Evolutionary conservation across 495 filamentous ascomycete genomes (phyloP), one percentile per base, ranked within the genome.

Genomic region (Filosporella fistucella): DNA sequence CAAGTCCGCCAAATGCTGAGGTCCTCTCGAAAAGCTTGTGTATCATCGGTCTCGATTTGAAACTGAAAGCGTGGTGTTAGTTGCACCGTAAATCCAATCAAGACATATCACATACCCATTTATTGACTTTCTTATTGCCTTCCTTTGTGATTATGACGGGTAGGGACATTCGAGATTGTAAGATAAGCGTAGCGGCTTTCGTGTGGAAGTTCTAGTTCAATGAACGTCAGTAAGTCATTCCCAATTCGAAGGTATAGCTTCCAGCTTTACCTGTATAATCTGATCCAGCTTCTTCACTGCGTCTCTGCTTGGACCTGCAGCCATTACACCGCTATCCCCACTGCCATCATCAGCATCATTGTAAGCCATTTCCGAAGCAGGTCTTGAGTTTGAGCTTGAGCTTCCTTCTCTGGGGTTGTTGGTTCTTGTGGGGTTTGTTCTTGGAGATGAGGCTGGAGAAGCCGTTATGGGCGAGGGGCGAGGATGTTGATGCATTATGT

Each of bases 41-140:
- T 91, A 45, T 98, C 93, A 53, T 96, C 89, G 36, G 95, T 74
- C 40, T 96, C 88, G 52, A 96, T 78, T 61, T 95, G 93, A 67
- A 96, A 98, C 93, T 97, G 47, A n/a, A n/a, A n/a, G n/a, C n/a
- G n/a, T n/a, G n/a, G n/a, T n/a, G n/a, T n/a, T n/a, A n/a, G n/a
- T n/a, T n/a, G n/a, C n/a, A n/a, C n/a, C n/a, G n/a, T n/a, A n/a
- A n/a, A n/a, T n/a, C n/a, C n/a, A n/a, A n/a, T n/a, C n/a, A n/a
- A n/a, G n/a, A n/a, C n/a, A n/a, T n/a, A n/a, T n/a, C n/a, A 77
- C 88, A 61, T 85, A 97, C 94, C 93, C 93, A 97, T 80, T 86
- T 89, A 58, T 95, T 96, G 39, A 84, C 74, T 59, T 81, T 85
- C 50, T 77, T 80, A 14, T 67, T 58, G 41, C 77, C 74, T 30